Evolutionary conservation across 371 early-diverging fungal genomes (phyloP).

Genomic region (Smittium mucronatum): DNA sequence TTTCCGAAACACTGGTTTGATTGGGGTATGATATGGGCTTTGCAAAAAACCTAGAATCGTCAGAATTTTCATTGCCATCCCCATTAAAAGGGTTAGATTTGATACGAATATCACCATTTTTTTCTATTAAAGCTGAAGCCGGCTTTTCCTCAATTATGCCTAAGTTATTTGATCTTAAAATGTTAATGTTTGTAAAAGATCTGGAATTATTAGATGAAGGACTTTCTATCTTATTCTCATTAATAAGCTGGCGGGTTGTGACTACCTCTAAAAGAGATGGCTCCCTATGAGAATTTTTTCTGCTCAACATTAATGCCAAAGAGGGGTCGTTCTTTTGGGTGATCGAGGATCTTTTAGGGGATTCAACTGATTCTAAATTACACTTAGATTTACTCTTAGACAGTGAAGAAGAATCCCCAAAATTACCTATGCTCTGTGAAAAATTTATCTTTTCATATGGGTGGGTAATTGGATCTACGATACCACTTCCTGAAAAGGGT

Average conservation of each 20-base stretch:
- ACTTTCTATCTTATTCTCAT: neutral
- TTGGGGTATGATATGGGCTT: neutral
- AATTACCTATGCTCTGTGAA: no score
- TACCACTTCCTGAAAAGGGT: no score
- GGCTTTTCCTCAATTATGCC: neutral
- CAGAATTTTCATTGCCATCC: no score
- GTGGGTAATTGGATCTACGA: no score
- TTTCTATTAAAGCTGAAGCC: neutral
- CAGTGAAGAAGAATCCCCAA: no score
- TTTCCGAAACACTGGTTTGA: neutral
- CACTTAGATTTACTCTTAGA: no score
- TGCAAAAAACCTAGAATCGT: no score
- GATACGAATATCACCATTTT: neutral
- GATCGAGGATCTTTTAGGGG: neutral
- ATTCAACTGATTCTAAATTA: neutral
- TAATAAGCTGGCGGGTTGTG: constrained; percentile 10
- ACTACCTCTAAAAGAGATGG: constrained; percentile 6
- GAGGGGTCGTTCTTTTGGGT: neutral
- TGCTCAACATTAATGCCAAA: neutral
- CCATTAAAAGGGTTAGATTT: neutral
- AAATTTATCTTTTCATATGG: no score
- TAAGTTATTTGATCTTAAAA: neutral
- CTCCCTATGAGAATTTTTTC: constrained; percentile 4
- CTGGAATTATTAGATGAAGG: neutral
- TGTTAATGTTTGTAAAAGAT: neutral